Evolutionary conservation across 202 grass and related monocot species (phyloP), one percentile per base, ranked within the genome.

Genomic region (Carex arenaria): DNA sequence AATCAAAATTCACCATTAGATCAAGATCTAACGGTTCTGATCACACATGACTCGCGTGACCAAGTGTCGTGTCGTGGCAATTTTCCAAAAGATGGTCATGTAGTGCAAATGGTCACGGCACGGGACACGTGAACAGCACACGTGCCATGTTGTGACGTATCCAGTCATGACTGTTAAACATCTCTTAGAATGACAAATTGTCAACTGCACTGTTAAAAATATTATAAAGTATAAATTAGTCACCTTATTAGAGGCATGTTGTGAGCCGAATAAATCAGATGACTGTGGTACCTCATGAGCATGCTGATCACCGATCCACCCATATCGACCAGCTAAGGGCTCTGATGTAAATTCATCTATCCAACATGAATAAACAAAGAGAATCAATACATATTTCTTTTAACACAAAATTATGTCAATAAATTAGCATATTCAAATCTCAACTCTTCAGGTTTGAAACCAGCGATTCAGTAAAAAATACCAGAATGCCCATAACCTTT

Each of bases 191-290:
- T 64, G 18, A 17, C 18, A 63, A 30, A 31, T 13, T 26, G 9
- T 40, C 11, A 19, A 51, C 19, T 61, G 23, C 52, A 18, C 28
- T 7, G 31, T 80, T 83, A 34, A 0, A 5, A 22, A 83, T 71
- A 66, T 55, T 14, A 83, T 7, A 62, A 61, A 67, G 84, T 19
- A 57, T 14, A 40, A 43, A 68, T n/a, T 32, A 77, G n/a, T 57
- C 86, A 92, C 90, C 90, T 92, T 91, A 57, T 54, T 84, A 66
- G 43, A 89, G 84, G 26, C 32, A 72, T 82, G 74, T 67, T 87
- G 88, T 42, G 82, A 73, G 80, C 64, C 69, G 26, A 80, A 89
- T 26, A 88, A 76, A 90, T 92, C 85, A 87, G 84, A 74, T 70
- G 61, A 71, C 26, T 82, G 67, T 30, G 34, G 85, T 69, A 84